Conservation (phyloP, 2,329 filamentous ascomycete species). For the Phaeoacremonium minimum region DNA sequence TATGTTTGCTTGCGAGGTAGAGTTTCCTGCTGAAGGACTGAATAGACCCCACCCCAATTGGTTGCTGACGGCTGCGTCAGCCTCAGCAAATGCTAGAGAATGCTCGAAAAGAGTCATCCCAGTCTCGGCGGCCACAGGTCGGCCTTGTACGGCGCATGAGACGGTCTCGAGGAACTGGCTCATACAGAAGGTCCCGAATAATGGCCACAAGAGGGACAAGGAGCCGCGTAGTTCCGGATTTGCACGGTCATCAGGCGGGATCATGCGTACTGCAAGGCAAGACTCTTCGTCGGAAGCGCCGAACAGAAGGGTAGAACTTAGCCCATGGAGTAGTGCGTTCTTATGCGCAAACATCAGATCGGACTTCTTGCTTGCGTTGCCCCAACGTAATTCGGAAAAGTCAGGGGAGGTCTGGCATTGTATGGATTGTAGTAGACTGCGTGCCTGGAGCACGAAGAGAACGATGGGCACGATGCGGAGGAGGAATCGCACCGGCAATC, state of each 20-base stretch:
- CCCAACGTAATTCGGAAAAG: conserved; percentile 67
- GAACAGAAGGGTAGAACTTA: conserved; percentile 69
- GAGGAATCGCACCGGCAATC: conserved; percentile 66
- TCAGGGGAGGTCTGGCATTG: conserved; percentile 84
- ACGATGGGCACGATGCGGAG: conserved; percentile 69
- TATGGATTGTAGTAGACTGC: conserved; percentile 73
- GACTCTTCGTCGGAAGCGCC: conserved; percentile 71
- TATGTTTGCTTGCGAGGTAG: conserved; percentile 33
- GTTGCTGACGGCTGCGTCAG: conserved; percentile 80
- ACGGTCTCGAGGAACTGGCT: conserved; percentile 89
- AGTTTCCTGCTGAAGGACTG: conserved; percentile 34
- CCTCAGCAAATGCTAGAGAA: conserved; percentile 91
- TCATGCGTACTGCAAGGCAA: conserved; percentile 73
- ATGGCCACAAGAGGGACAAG: conserved; percentile 69
- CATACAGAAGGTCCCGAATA: conserved; percentile 65
- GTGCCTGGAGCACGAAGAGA: conserved; percentile 64
- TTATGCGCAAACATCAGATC: conserved; percentile 67
- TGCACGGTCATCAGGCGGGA: conserved; percentile 47
- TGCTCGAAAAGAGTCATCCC: conserved; percentile 97
- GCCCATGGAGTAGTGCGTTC: conserved; percentile 64
- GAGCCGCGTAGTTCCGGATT: conserved; percentile 66
- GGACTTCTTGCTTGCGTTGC: conserved; percentile 58
- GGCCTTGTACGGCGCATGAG: conserved; percentile 81
- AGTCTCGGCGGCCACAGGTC: conserved; percentile 75
- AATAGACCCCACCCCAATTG: conserved; percentile 71